Conservation (phyloP, 2,329 filamentous ascomycete genomes). For the Fusarium bulbicola region DNA sequence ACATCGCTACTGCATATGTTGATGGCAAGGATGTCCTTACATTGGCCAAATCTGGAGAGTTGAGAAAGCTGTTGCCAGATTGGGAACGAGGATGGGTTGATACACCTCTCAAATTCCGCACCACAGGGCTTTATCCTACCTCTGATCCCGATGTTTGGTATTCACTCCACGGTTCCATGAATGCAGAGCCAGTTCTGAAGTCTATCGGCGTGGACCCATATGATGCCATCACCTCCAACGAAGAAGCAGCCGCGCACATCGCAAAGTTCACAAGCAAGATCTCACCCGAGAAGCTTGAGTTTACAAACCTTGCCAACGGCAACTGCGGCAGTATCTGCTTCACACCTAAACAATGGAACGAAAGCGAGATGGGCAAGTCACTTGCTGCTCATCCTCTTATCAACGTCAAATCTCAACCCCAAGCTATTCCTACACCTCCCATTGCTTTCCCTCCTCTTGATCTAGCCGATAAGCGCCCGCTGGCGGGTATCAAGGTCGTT, state of each 20-base stretch:
- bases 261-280: constrained; percentile 30
- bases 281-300: constrained; percentile 31
- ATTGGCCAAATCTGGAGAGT: background rate
- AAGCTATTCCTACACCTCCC: constrained; percentile 3
- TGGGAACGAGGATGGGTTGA: constrained; percentile 23
- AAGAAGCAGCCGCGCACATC: constrained; percentile 38
- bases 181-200: constrained; percentile 55
- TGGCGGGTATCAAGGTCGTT: constrained; percentile 1
- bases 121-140: constrained; percentile 56
- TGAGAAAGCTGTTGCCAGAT: background rate
- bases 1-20: constrained; percentile 14
- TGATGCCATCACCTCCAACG: constrained; percentile 26
- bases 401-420: constrained; percentile 1
- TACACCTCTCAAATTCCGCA: constrained; percentile 17
- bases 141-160: constrained; percentile 57
- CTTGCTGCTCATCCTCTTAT: constrained; percentile 10
- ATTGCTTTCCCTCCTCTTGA: background rate
- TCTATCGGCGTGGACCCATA: constrained; percentile 53
- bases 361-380: constrained; percentile 20
- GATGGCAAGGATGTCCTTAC: background rate
- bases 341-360: constrained; percentile 20
- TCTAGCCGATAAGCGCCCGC: background rate
- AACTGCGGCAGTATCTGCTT: constrained; percentile 14
- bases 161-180: constrained; percentile 60
- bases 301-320: constrained; percentile 1